phyloP scores from a whole-genome alignment of 768 basidiomycete species.

The Clavaria fumosa region DNA sequence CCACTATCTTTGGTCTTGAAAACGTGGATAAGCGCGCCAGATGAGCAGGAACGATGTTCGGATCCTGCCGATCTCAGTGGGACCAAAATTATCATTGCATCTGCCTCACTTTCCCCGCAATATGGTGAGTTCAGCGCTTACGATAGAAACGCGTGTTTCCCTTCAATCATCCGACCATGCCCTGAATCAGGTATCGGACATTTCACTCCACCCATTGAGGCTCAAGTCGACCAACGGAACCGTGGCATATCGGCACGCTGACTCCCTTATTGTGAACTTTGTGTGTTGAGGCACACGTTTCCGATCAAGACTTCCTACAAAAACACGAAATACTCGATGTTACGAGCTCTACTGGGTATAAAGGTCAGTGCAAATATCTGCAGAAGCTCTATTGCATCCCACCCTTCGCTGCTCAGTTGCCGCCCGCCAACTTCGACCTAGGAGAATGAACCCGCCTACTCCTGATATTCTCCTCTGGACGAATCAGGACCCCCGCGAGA shows the following conservation, averaged over 20 bases:
- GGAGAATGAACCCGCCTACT: constrained; percentile 36
- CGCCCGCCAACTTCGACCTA: constrained; percentile 13
- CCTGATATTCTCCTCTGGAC: constrained; percentile 78
- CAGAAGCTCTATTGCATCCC: constrained; percentile 8
- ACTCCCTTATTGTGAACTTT: constrained; percentile 46
- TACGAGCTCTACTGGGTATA: no score
- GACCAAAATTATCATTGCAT: constrained; percentile 6
- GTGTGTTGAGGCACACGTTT: constrained; percentile 63
- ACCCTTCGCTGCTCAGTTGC: constrained; percentile 1
- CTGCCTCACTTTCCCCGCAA: no score
- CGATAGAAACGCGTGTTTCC: constrained; percentile 40
- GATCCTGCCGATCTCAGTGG: constrained; percentile 11
- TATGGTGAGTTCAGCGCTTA: no score
- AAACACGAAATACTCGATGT: constrained; percentile 32
- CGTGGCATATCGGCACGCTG: constrained; percentile 61
- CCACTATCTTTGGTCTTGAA: no score
- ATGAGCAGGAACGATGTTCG: constrained; percentile 7
- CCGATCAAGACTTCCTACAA: constrained; percentile 52
- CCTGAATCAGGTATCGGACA: constrained; percentile 38
- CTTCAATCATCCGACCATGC: constrained; percentile 53
- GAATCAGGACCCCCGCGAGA: constrained; percentile 73
- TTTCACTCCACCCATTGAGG: constrained; percentile 57
- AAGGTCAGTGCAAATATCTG: background rate
- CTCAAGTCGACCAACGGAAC: constrained; percentile 37
- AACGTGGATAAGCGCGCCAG: no score